Evolutionary conservation across 371 early-diverging fungal genomes (phyloP).

Genomic region (Apophysomyces sp.): DNA sequence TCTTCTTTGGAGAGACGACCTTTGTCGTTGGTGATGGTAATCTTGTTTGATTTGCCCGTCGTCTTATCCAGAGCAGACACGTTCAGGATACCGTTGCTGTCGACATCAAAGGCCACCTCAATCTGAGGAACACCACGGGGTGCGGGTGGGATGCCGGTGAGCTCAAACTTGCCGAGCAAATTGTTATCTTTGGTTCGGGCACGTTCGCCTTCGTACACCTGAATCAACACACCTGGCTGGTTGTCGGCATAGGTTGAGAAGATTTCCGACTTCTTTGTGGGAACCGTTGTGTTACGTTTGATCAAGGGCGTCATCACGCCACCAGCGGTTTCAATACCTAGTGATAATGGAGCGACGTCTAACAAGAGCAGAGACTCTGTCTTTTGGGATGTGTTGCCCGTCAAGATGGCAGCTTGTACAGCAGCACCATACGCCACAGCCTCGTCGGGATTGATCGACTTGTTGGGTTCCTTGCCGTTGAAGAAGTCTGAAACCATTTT

Average conservation of each 20-base stretch:
- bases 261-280: conserved; percentile 87
- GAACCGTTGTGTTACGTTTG: conserved; percentile 90
- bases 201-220: conserved; percentile 94
- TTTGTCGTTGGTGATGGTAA: conserved; percentile 91
- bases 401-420: conserved; percentile 90
- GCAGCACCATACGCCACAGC: conserved; percentile 98
- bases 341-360: conserved; percentile 90
- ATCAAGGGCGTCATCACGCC: conserved; percentile 79
- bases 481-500: conserved; percentile 97
- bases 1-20: conserved; percentile 91
- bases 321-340: conserved; percentile 95
- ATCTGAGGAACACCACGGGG: conserved; percentile 92
- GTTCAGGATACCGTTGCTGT: conserved; percentile 94
- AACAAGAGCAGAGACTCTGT: conserved; percentile 77
- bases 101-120: conserved; percentile 92
- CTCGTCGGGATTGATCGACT: conserved; percentile 96
- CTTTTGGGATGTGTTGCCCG: conserved; percentile 71
- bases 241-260: conserved; percentile 95
- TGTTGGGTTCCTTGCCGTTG: conserved; percentile 94
- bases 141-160: conserved; percentile 86
- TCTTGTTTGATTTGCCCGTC: conserved; percentile 78
- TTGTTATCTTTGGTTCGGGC: conserved; percentile 92
- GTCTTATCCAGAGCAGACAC: conserved; percentile 92
- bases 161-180: conserved; percentile 88
- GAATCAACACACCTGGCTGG: conserved; percentile 91